phyloP scores from a whole-genome alignment of 2,329 filamentous ascomycete species.

The Pyricularia pennisetigena region DNA sequence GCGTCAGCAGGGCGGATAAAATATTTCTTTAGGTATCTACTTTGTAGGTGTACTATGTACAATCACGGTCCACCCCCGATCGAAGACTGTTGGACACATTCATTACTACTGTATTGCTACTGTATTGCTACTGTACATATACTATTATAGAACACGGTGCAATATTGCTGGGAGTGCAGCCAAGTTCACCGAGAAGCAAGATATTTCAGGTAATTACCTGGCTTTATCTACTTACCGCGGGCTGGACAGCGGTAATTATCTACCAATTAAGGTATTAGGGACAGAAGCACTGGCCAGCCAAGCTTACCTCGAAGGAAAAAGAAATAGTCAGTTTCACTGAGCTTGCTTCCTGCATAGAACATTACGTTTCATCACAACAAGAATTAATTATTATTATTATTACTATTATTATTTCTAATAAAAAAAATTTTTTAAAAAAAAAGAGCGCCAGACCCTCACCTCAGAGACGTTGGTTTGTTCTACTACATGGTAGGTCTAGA shows the following conservation, averaged over 20 bases:
- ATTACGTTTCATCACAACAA: background rate
- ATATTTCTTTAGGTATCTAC: too few species aligned
- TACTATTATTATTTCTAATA: too few species aligned
- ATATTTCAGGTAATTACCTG: background rate
- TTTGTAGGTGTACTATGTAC: background rate
- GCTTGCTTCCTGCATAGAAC: background rate
- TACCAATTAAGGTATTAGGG: background rate
- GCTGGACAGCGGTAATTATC: background rate
- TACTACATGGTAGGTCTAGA: too few species aligned
- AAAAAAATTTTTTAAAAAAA: too few species aligned
- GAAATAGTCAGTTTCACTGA: background rate
- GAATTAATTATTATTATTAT: too few species aligned
- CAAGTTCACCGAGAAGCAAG: background rate
- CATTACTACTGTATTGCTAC: too few species aligned
- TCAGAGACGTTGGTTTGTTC: background rate
- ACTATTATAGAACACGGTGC: background rate
- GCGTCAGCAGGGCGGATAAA: background rate
- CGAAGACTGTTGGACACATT: background rate
- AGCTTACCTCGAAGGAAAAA: background rate
- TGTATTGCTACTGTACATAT: too few species aligned
- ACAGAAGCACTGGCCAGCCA: background rate
- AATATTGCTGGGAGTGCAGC: background rate
- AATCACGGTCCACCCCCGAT: too few species aligned
- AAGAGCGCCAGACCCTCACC: background rate
- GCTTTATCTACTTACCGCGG: too few species aligned